phyloP scores from a whole-genome alignment of 2,329 filamentous ascomycete genomes.

The Aspergillus latus region DNA sequence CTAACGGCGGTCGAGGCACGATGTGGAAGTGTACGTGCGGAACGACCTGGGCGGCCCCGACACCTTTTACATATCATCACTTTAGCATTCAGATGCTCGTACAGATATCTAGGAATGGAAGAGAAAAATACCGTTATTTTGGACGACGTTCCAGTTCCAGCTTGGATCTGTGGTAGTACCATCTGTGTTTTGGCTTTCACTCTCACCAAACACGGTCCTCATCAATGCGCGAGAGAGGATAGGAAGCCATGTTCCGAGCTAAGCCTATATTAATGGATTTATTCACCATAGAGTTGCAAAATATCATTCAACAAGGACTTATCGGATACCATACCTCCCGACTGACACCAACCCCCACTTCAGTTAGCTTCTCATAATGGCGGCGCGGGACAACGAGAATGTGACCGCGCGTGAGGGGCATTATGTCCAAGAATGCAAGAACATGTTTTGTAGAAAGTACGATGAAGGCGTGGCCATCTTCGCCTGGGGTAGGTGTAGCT shows the following conservation, averaged over 20 bases:
- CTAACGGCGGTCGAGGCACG: slow-evolving; percentile 69
- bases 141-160: slow-evolving; percentile 98
- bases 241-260: slow-evolving; percentile 49
- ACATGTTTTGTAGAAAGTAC: slow-evolving; percentile 75
- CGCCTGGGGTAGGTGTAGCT: slow-evolving; percentile 26
- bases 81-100: not conserved
- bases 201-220: slow-evolving; percentile 59
- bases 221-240: slow-evolving; percentile 68
- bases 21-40: slow-evolving; percentile 94
- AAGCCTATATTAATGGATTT: not conserved
- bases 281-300: not conserved
- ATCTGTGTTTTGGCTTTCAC: slow-evolving; percentile 13
- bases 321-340: slow-evolving; percentile 58
- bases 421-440: slow-evolving; percentile 88
- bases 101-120: not conserved
- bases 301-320: too few relatives aligned
- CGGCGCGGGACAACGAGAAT: slow-evolving; percentile 74
- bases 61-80: slow-evolving; percentile 49
- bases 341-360: slow-evolving; percentile 64
- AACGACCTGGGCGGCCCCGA: slow-evolving; percentile 85
- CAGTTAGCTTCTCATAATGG: slow-evolving; percentile 76
- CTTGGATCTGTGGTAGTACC: slow-evolving; percentile 50
- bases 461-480: slow-evolving; percentile 47
- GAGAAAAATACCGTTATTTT: slow-evolving; percentile 72
- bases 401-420: slow-evolving; percentile 82